Conservation (phyloP, 23 red algal genomes). For the Gracilaria vermiculophylla region DNA sequence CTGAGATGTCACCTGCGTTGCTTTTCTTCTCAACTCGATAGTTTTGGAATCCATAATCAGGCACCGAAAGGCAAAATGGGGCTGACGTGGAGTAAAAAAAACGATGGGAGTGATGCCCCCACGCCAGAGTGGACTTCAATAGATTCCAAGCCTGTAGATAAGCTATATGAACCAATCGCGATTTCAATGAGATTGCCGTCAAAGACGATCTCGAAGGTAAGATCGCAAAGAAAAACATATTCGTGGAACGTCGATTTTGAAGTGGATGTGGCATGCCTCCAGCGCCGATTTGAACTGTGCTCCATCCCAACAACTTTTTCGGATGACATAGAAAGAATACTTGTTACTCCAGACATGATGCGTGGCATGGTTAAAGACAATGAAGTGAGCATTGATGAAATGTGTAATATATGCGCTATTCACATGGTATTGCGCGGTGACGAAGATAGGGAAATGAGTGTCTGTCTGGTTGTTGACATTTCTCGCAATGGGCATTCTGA, state of each 20-base stretch:
- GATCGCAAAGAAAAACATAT: background rate
- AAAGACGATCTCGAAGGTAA: background rate
- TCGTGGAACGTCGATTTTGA: constrained; percentile 6
- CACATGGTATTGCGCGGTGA: background rate
- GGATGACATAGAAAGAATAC: constrained; percentile 1
- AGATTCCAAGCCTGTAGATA: constrained; percentile 5
- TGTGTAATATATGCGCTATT: constrained; percentile 16
- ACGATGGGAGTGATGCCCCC: background rate
- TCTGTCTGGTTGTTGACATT: constrained; percentile 4
- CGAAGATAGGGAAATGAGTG: background rate
- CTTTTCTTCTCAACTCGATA: background rate
- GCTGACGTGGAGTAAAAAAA: background rate
- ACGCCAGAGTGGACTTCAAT: constrained; percentile 28
- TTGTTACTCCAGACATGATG: constrained; percentile 12
- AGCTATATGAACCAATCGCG: constrained; percentile 1
- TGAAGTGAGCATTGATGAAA: background rate
- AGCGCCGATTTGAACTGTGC: constrained; percentile 18
- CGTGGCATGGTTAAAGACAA: background rate
- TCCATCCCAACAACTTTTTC: background rate
- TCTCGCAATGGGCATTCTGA: background rate
- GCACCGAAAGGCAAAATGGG: background rate
- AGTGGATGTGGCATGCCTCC: constrained; percentile 1
- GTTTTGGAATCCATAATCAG: background rate
- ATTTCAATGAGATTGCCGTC: background rate
- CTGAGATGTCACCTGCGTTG: background rate